Conservation (phyloP, 805 yeast species). For the Cyberlindnera sargentensis region DNA sequence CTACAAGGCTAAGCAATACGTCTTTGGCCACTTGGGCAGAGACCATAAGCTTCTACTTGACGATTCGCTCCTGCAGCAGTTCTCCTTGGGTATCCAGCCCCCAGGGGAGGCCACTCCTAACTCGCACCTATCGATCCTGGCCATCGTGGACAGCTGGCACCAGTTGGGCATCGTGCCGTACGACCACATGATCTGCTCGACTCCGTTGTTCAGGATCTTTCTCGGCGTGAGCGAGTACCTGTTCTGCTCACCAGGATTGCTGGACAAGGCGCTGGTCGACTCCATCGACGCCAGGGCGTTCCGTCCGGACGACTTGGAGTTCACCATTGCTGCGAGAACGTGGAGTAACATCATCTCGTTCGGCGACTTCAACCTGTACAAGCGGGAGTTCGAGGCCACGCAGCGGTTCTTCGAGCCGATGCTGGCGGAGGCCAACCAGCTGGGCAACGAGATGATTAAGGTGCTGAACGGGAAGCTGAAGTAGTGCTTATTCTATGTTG, state of each 20-base stretch:
- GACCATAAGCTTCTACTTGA: conserved; percentile 70
- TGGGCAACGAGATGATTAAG: conserved; percentile 92
- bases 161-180: conserved; percentile 82
- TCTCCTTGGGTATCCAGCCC: conserved; percentile 69
- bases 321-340: conserved; percentile 77
- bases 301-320: conserved; percentile 86
- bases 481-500: neutral
- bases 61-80: conserved; percentile 65
- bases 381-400: conserved; percentile 64
- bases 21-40: conserved; percentile 59
- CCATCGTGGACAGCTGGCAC: conserved; percentile 93
- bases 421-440: conserved; percentile 78
- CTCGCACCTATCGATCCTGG: conserved; percentile 81
- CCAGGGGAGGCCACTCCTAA: conserved; percentile 62
- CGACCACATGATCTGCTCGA: conserved; percentile 94
- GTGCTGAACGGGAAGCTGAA: conserved; percentile 28
- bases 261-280: conserved; percentile 75
- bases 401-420: conserved; percentile 81
- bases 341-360: conserved; percentile 81
- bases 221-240: conserved; percentile 90
- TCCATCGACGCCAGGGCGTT: conserved; percentile 61
- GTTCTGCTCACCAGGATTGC: conserved; percentile 73
- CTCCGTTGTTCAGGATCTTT: conserved; percentile 88
- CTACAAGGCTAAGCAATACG: conserved; percentile 58
- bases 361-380: conserved; percentile 70